These are phyloP conservation scores for Candida sojae DNA, from an alignment of 1,139 yeast species.

Conservation along the genomic window DNA sequence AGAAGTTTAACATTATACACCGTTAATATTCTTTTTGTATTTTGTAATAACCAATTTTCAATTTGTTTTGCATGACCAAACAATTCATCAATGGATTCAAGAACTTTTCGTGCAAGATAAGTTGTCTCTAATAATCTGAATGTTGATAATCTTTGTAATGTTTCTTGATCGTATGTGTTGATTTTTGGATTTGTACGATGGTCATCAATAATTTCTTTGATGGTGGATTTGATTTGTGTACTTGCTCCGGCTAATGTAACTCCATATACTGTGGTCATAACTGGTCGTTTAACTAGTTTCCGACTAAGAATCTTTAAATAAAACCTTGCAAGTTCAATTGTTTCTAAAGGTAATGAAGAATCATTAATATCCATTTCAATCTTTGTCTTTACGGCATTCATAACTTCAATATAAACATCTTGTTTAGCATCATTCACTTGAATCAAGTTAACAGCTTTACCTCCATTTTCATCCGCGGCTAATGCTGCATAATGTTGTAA, in stretches of 20 bases:
- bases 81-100: slow-evolving; percentile 34
- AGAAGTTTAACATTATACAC: slow-evolving; percentile 26
- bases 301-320: slow-evolving; percentile 27
- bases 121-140: slow-evolving; percentile 14
- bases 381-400: slow-evolving; percentile 25
- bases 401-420: slow-evolving; percentile 40
- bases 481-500: slow-evolving; percentile 51
- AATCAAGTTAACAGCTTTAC: slow-evolving; percentile 38
- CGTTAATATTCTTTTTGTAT: slow-evolving; percentile 29
- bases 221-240: slow-evolving; percentile 30
- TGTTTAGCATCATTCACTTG: slow-evolving; percentile 22
- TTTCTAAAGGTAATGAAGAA: not conserved
- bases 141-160: slow-evolving; percentile 4
- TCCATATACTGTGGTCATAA: slow-evolving; percentile 52
- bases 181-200: slow-evolving; percentile 14
- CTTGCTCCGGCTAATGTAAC: slow-evolving; percentile 43
- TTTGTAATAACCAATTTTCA: slow-evolving; percentile 40
- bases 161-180: slow-evolving; percentile 2
- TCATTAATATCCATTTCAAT: slow-evolving; percentile 16
- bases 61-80: slow-evolving; percentile 36
- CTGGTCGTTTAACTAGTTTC: slow-evolving; percentile 44
- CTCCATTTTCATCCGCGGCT: slow-evolving; percentile 39
- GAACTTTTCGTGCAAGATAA: slow-evolving; percentile 30
- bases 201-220: slow-evolving; percentile 23
- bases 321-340: slow-evolving; percentile 14